Conservation (phyloP, 768 basidiomycete genomes). For the Boletus pseudo-olivaceus region DNA sequence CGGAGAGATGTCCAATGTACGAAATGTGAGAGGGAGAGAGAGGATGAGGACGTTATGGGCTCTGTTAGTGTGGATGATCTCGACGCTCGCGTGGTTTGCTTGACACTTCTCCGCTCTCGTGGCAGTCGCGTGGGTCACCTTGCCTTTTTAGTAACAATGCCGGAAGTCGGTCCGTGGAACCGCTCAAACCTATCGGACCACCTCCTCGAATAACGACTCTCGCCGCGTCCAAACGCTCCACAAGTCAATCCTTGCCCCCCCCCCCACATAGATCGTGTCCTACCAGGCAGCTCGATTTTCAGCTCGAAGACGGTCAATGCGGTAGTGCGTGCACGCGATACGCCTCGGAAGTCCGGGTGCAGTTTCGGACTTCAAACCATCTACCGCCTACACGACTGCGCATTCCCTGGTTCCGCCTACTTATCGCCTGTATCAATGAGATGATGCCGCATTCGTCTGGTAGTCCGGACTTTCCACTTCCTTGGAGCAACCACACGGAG, state of each 20-base stretch:
- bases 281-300: too few species aligned
- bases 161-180: slow-evolving; percentile 6
- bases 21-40: not conserved
- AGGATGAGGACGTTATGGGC: slow-evolving; percentile 9
- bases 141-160: slow-evolving; percentile 21
- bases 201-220: not conserved
- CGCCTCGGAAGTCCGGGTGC: not conserved
- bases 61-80: slow-evolving; percentile 28
- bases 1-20: not conserved
- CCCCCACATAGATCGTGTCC: not conserved
- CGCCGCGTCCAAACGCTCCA: not conserved
- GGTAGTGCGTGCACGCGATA: not conserved
- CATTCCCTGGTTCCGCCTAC: not conserved
- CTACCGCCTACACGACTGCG: not conserved
- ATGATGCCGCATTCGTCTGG: not conserved
- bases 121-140: slow-evolving; percentile 30
- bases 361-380: slow-evolving; percentile 5
- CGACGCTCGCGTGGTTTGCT: slow-evolving; percentile 33
- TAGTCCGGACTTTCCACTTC: not conserved
- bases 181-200: not conserved
- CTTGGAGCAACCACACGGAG: not conserved
- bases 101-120: slow-evolving; percentile 36
- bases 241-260: not conserved
- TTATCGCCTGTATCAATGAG: not conserved
- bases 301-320: not conserved